Conservation (phyloP, 768 basidiomycete genomes). For the Phanerodontia chrysosporium region DNA sequence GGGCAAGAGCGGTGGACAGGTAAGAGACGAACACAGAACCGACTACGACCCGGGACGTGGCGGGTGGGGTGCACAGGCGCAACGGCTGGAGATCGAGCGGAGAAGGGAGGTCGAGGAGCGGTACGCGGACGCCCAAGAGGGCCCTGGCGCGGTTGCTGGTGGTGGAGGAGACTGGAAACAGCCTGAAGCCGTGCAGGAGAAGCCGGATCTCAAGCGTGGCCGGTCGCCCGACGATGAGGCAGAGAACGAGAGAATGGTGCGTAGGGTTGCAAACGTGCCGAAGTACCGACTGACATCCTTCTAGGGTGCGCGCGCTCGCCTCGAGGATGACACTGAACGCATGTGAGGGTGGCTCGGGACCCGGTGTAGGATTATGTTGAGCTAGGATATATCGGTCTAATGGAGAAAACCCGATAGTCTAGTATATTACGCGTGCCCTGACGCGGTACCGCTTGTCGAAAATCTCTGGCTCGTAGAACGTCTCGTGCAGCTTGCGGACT, state of each 20-base stretch:
- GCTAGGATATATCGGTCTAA: background rate
- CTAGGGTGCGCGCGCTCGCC: conserved; percentile 55
- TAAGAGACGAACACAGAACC: conserved; percentile 85
- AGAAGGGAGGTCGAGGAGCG: conserved; percentile 82
- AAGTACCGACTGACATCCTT: conserved; percentile 11
- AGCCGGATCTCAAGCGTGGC: conserved; percentile 52
- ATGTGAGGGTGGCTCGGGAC: conserved; percentile 45
- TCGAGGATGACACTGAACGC: conserved; percentile 62
- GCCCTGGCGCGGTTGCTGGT: conserved; percentile 74
- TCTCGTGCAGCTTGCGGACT: conserved; percentile 60
- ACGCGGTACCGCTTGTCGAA: conserved; percentile 39
- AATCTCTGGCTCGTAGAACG: conserved; percentile 34
- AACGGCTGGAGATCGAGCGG: conserved; percentile 67
- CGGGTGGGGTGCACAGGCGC: conserved; percentile 88
- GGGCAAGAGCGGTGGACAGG: conserved; percentile 96
- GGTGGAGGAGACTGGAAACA: conserved; percentile 89
- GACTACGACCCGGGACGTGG: conserved; percentile 97
- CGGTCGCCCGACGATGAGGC: conserved; percentile 79
- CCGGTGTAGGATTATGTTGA: conserved; percentile 14
- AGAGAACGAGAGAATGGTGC: conserved; percentile 51
- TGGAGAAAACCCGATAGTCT: conserved; percentile 22
- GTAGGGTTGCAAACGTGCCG: conserved; percentile 23
- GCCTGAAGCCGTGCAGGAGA: conserved; percentile 38
- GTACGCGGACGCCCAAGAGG: conserved; percentile 77
- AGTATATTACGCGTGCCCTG: conserved; percentile 50